phyloP scores from a whole-genome alignment of 202 grass and related monocot species.

The Setaria italica region DNA sequence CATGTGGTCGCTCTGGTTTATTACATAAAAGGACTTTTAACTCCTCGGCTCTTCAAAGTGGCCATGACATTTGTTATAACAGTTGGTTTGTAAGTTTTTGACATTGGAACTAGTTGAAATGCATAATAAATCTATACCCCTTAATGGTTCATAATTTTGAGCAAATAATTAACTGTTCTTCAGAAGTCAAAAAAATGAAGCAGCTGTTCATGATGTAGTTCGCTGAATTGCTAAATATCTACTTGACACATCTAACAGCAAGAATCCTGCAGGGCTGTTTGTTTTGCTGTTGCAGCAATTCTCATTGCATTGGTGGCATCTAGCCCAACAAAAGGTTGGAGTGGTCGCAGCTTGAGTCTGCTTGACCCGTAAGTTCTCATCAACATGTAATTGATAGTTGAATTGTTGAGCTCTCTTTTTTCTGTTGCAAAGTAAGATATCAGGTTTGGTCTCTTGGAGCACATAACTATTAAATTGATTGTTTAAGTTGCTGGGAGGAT shows the following conservation, averaged over 20 bases:
- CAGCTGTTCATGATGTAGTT: constrained; percentile 51
- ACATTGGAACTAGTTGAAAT: background rate
- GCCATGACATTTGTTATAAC: constrained; percentile 93
- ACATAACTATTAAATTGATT: background rate
- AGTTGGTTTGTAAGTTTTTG: constrained; percentile 80
- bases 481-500: background rate
- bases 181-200: constrained; percentile 28
- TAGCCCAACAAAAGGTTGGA: constrained; percentile 99
- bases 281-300: constrained; percentile 77
- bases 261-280: constrained; percentile 74
- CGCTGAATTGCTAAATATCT: constrained; percentile 2
- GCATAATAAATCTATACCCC: background rate
- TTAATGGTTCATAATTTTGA: constrained; percentile 34
- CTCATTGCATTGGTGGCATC: constrained; percentile 93
- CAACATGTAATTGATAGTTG: background rate
- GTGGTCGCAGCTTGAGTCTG: constrained; percentile 97
- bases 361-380: constrained; percentile 92
- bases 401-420: constrained; percentile 27
- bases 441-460: background rate
- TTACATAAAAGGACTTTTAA: constrained; percentile 95
- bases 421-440: constrained; percentile 20
- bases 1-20: constrained; percentile 95
- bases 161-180: constrained; percentile 1
- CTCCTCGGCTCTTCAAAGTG: constrained; percentile 91
- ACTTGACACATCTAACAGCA: constrained; percentile 35